phyloP scores from a whole-genome alignment of 2,329 filamentous ascomycete genomes.

The Mycosphaerella sp. region DNA sequence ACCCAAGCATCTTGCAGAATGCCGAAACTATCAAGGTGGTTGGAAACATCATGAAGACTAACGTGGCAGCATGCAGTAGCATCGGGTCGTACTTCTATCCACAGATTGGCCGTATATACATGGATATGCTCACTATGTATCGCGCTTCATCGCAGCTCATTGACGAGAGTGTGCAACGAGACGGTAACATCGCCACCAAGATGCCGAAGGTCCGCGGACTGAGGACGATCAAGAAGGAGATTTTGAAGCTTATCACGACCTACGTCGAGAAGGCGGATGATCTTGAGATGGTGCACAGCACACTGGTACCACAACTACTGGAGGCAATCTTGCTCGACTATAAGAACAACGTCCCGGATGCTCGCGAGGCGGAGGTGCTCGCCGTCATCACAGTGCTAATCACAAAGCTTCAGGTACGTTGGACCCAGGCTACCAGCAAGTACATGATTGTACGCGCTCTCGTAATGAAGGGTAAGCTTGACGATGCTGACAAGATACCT shows the following conservation, averaged over 20 bases:
- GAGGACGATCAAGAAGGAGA: conserved; percentile 98
- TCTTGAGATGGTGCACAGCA: conserved; percentile 81
- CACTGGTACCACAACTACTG: conserved; percentile 91
- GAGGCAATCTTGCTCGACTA: conserved; percentile 95
- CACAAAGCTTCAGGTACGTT: conserved; percentile 87
- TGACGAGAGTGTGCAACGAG: conserved; percentile 79
- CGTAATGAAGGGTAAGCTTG: conserved; percentile 16
- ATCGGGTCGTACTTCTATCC: conserved; percentile 97
- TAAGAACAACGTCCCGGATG: conserved; percentile 92
- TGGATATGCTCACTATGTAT: conserved; percentile 99
- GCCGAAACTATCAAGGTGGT: conserved; percentile 96
- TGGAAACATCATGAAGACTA: conserved; percentile 99
- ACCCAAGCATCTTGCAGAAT: conserved; percentile 83
- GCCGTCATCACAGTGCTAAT: conserved; percentile 98
- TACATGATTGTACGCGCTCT: conserved; percentile 40
- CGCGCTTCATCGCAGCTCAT: conserved; percentile 94
- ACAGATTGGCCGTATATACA: conserved; percentile 94
- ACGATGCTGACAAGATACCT: conserved; percentile 26
- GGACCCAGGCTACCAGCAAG: conserved; percentile 48
- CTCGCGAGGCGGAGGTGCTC: conserved; percentile 90
- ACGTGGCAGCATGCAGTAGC: conserved; percentile 95
- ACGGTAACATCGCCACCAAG: conserved; percentile 90
- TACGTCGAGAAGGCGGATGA: conserved; percentile 99
- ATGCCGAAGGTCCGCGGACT: conserved; percentile 94
- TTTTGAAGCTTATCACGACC: conserved; percentile 94